A percentile compares a stretch with the other conserved stretches of the same genome.
phyloP scores from a whole-genome alignment of 2,329 filamentous ascomycete genomes.

The Emericellopsis atlantica region DNA sequence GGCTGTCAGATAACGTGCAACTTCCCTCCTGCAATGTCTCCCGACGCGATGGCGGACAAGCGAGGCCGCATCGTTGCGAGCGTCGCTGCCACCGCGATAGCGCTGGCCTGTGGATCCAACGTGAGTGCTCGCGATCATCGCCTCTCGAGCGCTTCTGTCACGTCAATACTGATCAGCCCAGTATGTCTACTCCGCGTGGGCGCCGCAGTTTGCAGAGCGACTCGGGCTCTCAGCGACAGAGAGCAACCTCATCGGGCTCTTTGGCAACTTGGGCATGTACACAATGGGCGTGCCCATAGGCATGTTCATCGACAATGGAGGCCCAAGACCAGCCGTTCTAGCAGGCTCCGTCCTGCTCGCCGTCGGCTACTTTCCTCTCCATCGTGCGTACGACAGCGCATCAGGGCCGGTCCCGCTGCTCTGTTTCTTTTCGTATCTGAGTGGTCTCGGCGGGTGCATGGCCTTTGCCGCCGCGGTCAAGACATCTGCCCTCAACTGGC shows the following conservation, averaged over 20 bases:
- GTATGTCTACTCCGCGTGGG: slow-evolving; percentile 99
- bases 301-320: slow-evolving; percentile 71
- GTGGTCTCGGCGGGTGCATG: slow-evolving; percentile 78
- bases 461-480: slow-evolving; percentile 88
- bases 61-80: slow-evolving; percentile 62
- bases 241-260: slow-evolving; percentile 80
- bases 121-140: slow-evolving; percentile 32
- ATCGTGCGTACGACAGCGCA: slow-evolving; percentile 62
- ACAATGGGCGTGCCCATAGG: slow-evolving; percentile 79
- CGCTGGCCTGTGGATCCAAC: slow-evolving; percentile 86
- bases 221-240: slow-evolving; percentile 84
- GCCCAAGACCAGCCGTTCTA: slow-evolving; percentile 67
- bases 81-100: slow-evolving; percentile 70
- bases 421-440: slow-evolving; percentile 75
- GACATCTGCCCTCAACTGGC: slow-evolving; percentile 79
- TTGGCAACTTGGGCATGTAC: slow-evolving; percentile 90
- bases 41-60: background rate
- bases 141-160: background rate
- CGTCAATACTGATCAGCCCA: slow-evolving; percentile 20
- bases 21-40: too few relatives aligned
- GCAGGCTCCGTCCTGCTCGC: slow-evolving; percentile 62
- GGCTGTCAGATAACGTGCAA: too few relatives aligned
- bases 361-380: slow-evolving; percentile 76
- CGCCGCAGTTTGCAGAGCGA: slow-evolving; percentile 82
- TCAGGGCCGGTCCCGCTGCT: slow-evolving; percentile 46